Conservation (phyloP, 352 stramenopile genomes). For the Sclerospora graminicola region DNA sequence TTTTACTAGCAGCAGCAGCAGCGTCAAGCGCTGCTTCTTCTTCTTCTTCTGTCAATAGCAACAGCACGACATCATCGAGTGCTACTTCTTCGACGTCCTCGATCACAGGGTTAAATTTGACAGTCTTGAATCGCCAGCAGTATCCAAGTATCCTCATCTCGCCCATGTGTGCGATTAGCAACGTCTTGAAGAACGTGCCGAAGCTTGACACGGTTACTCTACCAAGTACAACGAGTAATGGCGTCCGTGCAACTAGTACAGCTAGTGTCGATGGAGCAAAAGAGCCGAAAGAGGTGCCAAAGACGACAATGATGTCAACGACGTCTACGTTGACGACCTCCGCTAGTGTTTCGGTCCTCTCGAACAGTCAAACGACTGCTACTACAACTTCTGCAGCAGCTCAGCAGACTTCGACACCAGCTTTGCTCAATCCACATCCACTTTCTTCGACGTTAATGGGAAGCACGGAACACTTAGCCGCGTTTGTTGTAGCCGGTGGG, state of each 20-base stretch:
- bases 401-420: constrained; percentile 4
- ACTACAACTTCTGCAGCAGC: not conserved
- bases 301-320: constrained; percentile 1
- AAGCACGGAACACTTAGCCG: constrained; percentile 47
- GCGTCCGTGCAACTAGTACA: not conserved
- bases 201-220: constrained; percentile 8
- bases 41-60: constrained; percentile 5
- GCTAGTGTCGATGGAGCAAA: constrained; percentile 7
- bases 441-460: constrained; percentile 23
- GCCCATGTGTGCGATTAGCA: constrained; percentile 5
- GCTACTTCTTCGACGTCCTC: constrained; percentile 6
- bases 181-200: constrained; percentile 7
- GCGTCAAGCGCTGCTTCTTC: constrained; percentile 5
- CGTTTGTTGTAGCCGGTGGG: constrained; percentile 46
- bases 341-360: not conserved
- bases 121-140: constrained; percentile 31
- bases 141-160: constrained; percentile 59
- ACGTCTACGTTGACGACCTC: not conserved
- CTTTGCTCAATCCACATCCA: constrained; percentile 17
- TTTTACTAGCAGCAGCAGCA: constrained; percentile 13
- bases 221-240: not conserved
- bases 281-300: not conserved
- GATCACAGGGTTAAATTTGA: constrained; percentile 23
- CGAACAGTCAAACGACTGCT: constrained; percentile 1
- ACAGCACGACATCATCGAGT: constrained; percentile 3